phyloP scores from a whole-genome alignment of 139 green algal species.

The Raphidocelis subcapitata region DNA sequence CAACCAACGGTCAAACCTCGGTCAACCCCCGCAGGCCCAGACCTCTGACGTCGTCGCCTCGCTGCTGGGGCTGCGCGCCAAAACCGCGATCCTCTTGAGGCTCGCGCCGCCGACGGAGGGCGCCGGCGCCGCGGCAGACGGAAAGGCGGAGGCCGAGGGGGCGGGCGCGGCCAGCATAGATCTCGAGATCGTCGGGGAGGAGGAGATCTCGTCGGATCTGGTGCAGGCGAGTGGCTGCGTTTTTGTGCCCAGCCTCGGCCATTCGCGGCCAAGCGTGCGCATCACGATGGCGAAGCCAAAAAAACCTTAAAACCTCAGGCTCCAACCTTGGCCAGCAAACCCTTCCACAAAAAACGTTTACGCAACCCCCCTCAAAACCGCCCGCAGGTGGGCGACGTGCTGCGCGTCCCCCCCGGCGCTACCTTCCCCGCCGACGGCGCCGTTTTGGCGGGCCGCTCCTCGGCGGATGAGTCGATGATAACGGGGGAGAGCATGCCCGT shows the following conservation, averaged over 20 bases:
- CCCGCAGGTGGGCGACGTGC: slow-evolving; percentile 35
- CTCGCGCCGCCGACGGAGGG: no score
- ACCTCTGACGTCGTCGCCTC: slow-evolving; percentile 81
- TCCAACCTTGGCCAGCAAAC: no score
- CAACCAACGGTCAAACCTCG: no score
- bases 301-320: no score
- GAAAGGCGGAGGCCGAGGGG: slow-evolving; percentile 2
- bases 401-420: slow-evolving; percentile 73
- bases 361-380: no score
- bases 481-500: slow-evolving; percentile 88
- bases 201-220: slow-evolving; percentile 71
- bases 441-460: slow-evolving; percentile 70
- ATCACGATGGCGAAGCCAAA: background rate
- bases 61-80: slow-evolving; percentile 78
- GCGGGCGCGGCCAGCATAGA: background rate
- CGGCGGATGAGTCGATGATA: slow-evolving; percentile 95
- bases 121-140: no score
- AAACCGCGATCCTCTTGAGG: slow-evolving; percentile 74
- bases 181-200: no score
- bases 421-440: slow-evolving; percentile 83
- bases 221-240: slow-evolving; percentile 66
- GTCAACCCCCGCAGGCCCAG: no score
- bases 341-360: no score
- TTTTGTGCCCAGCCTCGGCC: background rate
- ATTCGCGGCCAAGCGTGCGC: background rate